Base-by-base conservation (phyloP, 2,329 filamentous ascomycete genomes). In the Lasiodiplodia theobromae region DNA sequence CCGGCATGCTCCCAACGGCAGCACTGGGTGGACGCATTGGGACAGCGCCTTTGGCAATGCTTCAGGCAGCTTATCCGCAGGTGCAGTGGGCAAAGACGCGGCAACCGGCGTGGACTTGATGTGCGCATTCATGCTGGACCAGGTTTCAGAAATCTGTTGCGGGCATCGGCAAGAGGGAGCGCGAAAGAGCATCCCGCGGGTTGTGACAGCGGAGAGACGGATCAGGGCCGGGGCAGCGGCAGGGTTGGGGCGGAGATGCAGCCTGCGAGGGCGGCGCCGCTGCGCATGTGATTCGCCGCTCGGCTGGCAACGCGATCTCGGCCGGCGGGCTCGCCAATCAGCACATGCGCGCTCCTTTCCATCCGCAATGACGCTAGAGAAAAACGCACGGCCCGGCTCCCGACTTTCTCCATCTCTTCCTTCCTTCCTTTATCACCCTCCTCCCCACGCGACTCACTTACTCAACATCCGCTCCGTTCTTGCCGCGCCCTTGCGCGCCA, bases 341-440 rank as follows among this genome's bases (percentile, higher is more conserved):
- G 44, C 38, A 37, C 40, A 12, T 18, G 60, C 28, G 28, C 25
- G 60, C 60, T 64, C 60, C 44, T 64, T 52, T 47, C 60, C 60
- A 44, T 52, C 52, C 44, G 28, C 44, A 21, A 31, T n/a, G 58
- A 31, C 58, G 58, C 60, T 64, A 52, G 44, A n/a, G 44, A 28
- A 52, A 28, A 37, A 25, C 28, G 60, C 60, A 64, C 60, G 60
- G 58, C 28, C 28, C 58, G 40, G 23, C 40, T 64, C 52, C 60
- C 60, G 60, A 64, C 44, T 52, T 64, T 64, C 60, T 64, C 60
- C 60, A 64, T 64, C 60, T 51, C 44, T 38, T 63, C 44, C 58
- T 63, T 51, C 57, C 12, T 51, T 64, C 47, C 47, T 51, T 64
- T 64, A 64, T 64, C 60, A 28, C 60, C 18, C 60, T 21, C 44